Percentiles rank a stretch among this genome's conserved stretches.
Evolutionary conservation across 2,329 filamentous ascomycete species (phyloP).

Genomic region (Colletotrichum paranaense): DNA sequence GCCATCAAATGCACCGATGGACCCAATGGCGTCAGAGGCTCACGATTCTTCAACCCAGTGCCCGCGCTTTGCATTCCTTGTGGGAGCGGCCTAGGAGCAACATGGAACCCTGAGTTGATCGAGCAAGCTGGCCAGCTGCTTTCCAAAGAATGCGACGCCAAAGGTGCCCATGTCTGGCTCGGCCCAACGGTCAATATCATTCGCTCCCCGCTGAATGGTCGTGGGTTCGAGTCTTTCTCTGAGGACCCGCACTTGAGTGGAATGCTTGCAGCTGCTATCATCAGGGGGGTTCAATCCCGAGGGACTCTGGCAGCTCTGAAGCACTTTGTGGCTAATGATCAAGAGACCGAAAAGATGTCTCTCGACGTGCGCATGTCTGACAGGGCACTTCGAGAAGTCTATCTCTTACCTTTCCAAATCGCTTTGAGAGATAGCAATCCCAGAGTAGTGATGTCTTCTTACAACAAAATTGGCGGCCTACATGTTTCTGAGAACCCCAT

Average conservation of each 20-base stretch:
- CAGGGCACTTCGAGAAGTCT: constrained; percentile 68
- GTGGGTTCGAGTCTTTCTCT: constrained; percentile 69
- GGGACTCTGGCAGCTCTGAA: constrained; percentile 68
- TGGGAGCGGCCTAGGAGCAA: constrained; percentile 66
- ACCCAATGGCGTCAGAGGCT: constrained; percentile 76
- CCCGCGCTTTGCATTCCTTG: constrained; percentile 70
- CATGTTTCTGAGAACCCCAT: constrained; percentile 65
- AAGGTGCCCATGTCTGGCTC: constrained; percentile 68
- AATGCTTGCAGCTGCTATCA: constrained; percentile 62
- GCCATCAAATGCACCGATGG: constrained; percentile 75
- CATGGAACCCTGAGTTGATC: constrained; percentile 66
- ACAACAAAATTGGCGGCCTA: constrained; percentile 68
- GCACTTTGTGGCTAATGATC: constrained; percentile 72
- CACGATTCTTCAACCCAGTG: constrained; percentile 74
- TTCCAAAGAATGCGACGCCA: constrained; percentile 63
- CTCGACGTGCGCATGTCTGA: constrained; percentile 66
- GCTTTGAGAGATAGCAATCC: constrained; percentile 63
- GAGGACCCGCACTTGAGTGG: constrained; percentile 69
- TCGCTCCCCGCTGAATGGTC: constrained; percentile 67
- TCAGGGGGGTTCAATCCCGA: constrained; percentile 66
- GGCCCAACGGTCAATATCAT: constrained; percentile 74
- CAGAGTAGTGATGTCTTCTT: constrained; percentile 68
- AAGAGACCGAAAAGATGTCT: constrained; percentile 68
- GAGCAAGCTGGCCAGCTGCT: constrained; percentile 61
- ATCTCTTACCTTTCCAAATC: constrained; percentile 68